Conservation (phyloP, 2,329 filamentous ascomycete genomes). For the Calonectria montana region DNA sequence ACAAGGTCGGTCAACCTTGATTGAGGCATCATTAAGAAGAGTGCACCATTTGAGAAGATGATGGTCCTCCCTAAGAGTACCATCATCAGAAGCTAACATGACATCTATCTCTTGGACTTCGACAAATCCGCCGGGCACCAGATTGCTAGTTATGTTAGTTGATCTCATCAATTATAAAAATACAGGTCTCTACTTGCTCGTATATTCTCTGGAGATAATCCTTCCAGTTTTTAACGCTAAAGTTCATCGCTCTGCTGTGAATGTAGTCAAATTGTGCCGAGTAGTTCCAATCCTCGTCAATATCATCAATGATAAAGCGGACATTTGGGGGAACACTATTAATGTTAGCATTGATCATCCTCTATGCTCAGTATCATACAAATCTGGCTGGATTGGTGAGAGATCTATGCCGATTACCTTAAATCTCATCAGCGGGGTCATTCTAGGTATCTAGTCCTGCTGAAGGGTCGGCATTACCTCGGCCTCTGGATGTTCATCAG, state of each 20-base stretch:
- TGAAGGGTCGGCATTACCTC: background rate
- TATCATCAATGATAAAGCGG: slow-evolving; percentile 16
- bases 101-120: slow-evolving; percentile 38
- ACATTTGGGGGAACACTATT: slow-evolving; percentile 19
- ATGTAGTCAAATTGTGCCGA: slow-evolving; percentile 13
- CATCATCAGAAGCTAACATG: slow-evolving; percentile 30
- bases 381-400: background rate
- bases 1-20: slow-evolving; percentile 43
- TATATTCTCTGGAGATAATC: background rate
- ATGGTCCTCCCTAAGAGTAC: slow-evolving; percentile 28
- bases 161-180: rapidly evolving
- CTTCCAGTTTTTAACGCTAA: slow-evolving; percentile 1
- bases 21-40: slow-evolving; percentile 43
- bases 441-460: too few relatives aligned
- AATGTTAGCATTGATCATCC: background rate
- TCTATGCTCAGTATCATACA: background rate
- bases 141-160: slow-evolving; percentile 13
- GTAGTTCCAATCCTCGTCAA: slow-evolving; percentile 21
- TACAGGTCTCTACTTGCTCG: background rate
- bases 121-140: slow-evolving; percentile 29
- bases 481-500: slow-evolving; percentile 13
- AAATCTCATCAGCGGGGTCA: background rate
- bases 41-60: slow-evolving; percentile 38
- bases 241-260: slow-evolving; percentile 17
- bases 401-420: slow-evolving; percentile 9